A percentile compares a stretch with the other conserved stretches of the same genome.
phyloP scores from a whole-genome alignment of 805 yeast species.

The Wickerhamiella parazyma region DNA sequence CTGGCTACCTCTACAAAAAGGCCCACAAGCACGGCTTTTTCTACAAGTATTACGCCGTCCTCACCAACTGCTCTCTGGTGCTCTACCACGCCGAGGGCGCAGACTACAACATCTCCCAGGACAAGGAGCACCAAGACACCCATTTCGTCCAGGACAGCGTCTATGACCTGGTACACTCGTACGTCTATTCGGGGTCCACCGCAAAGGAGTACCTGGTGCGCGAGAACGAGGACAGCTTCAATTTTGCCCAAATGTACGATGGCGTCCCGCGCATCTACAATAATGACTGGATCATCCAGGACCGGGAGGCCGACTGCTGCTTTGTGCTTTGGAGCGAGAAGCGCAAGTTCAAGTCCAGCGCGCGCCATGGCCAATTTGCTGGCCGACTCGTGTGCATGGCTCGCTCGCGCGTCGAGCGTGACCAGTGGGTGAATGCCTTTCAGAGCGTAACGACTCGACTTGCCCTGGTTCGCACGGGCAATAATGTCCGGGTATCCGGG shows the following conservation, averaged over 20 bases:
- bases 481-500: background rate
- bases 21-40: constrained; percentile 57
- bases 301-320: constrained; percentile 59
- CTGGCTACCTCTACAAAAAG: constrained; percentile 60
- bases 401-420: constrained; percentile 68
- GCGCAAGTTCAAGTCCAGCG: constrained; percentile 28
- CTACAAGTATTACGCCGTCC: constrained; percentile 42
- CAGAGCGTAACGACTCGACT: constrained; percentile 23
- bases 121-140: constrained; percentile 25
- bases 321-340: constrained; percentile 74
- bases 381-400: constrained; percentile 63
- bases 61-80: constrained; percentile 57
- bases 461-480: background rate
- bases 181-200: constrained; percentile 57
- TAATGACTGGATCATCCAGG: constrained; percentile 78
- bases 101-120: constrained; percentile 20
- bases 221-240: constrained; percentile 27
- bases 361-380: constrained; percentile 50
- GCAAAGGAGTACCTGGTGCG: constrained; percentile 44
- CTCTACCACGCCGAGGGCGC: constrained; percentile 42
- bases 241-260: constrained; percentile 35
- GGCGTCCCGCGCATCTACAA: constrained; percentile 59
- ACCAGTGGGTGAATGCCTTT: constrained; percentile 53
- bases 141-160: constrained; percentile 41
- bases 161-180: constrained; percentile 53